These are phyloP conservation scores for Nakazawaea ishiwadae DNA, from an alignment of 805 yeast species.

Conservation along the genomic window DNA sequence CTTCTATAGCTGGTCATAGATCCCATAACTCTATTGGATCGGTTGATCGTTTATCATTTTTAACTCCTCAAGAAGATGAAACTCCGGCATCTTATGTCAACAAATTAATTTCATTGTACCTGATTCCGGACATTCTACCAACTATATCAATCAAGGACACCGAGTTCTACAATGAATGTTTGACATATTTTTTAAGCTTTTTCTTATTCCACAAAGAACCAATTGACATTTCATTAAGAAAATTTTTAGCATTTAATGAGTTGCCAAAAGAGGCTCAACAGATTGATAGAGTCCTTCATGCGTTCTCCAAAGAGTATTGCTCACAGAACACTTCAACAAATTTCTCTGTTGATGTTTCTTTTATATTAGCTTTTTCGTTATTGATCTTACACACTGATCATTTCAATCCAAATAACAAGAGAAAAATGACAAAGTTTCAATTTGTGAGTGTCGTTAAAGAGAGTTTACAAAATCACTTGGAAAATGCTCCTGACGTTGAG, in stretches of 20 bases:
- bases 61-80: slow-evolving; percentile 20
- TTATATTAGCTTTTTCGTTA: slow-evolving; percentile 58
- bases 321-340: slow-evolving; percentile 34
- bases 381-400: slow-evolving; percentile 72
- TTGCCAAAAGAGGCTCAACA: slow-evolving; percentile 74
- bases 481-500: slow-evolving; percentile 21
- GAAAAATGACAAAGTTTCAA: slow-evolving; percentile 62
- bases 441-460: slow-evolving; percentile 41
- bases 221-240: slow-evolving; percentile 60
- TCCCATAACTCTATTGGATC: slow-evolving; percentile 10
- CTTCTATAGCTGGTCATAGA: slow-evolving; percentile 11
- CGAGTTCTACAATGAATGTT: slow-evolving; percentile 21
- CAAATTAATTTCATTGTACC: slow-evolving; percentile 23
- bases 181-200: slow-evolving; percentile 25
- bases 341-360: slow-evolving; percentile 46
- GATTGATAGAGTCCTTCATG: slow-evolving; percentile 61
- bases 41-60: slow-evolving; percentile 7
- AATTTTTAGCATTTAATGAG: slow-evolving; percentile 50
- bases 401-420: slow-evolving; percentile 62
- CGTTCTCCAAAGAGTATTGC: slow-evolving; percentile 50
- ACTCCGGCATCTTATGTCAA: slow-evolving; percentile 27
- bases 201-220: slow-evolving; percentile 54
- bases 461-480: slow-evolving; percentile 18
- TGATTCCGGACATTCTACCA: slow-evolving; percentile 21
- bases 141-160: slow-evolving; percentile 26